These are phyloP conservation scores for Phaeolepiota aurea DNA, from an alignment of 768 basidiomycete genomes.

Conservation along the genomic window DNA sequence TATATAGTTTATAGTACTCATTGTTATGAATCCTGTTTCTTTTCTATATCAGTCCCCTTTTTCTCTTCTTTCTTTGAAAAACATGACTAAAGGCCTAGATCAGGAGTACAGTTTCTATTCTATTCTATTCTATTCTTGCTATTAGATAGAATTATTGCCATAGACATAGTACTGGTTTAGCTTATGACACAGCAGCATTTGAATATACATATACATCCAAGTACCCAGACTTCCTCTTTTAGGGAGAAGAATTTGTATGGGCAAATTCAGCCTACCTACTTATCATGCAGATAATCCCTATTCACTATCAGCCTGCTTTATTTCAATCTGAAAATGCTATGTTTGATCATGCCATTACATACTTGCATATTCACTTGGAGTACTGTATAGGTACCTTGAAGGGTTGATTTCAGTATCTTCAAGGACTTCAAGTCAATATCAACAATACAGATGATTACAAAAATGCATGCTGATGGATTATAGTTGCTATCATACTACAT, in stretches of 20 bases:
- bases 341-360: slow-evolving; percentile 19
- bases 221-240: slow-evolving; percentile 15
- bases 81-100: too few relatives aligned
- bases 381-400: slow-evolving; percentile 29
- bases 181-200: slow-evolving; percentile 25
- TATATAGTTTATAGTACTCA: too few relatives aligned
- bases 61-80: too few relatives aligned
- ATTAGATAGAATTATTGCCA: too few relatives aligned
- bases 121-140: too few relatives aligned
- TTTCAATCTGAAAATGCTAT: slow-evolving; percentile 13
- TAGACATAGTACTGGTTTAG: slow-evolving; percentile 25
- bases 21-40: too few relatives aligned
- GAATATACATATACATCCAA: slow-evolving; percentile 17
- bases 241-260: slow-evolving; percentile 19
- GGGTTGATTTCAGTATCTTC: slow-evolving; percentile 22
- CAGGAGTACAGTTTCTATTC: too few relatives aligned
- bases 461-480: slow-evolving; percentile 20
- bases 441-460: slow-evolving; percentile 16
- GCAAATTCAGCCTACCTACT: slow-evolving; percentile 13
- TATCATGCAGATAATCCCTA: slow-evolving; percentile 6
- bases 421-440: slow-evolving; percentile 20
- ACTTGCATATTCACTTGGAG: slow-evolving; percentile 22
- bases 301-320: slow-evolving; percentile 22
- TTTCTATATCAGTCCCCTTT: too few relatives aligned
- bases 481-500: slow-evolving; percentile 23